A percentile compares a stretch with the other conserved stretches of the same genome.
Evolutionary conservation across 1,284 basidiomycete species (phyloP).

Genomic region (Cutaneotrichosporon sp.): DNA sequence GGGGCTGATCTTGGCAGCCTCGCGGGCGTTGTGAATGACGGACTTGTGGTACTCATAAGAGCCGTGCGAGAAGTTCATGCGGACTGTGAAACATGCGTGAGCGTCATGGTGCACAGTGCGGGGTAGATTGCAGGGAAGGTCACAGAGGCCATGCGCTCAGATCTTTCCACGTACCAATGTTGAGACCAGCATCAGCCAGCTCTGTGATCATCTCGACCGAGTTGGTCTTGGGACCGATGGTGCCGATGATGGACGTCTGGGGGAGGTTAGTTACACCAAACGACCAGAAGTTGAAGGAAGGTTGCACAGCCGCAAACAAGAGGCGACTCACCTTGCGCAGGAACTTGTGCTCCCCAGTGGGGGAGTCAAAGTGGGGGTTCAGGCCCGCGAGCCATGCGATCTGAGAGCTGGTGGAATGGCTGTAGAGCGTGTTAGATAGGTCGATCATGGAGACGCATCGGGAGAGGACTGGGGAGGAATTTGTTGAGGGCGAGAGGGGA

Average conservation of each 20-base stretch:
- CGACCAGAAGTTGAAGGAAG: conserved; percentile 14
- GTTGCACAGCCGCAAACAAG: conserved; percentile 1
- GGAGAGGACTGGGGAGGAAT: conserved; percentile 12
- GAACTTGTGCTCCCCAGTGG: conserved; percentile 71
- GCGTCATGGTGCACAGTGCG: conserved; percentile 1
- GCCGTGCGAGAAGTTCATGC: conserved; percentile 98
- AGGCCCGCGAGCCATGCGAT: conserved; percentile 87
- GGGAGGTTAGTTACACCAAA: not conserved
- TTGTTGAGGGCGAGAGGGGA: conserved; percentile 6
- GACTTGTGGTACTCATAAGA: conserved; percentile 96
- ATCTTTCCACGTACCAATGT: conserved; percentile 70
- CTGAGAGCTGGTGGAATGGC: conserved; percentile 55
- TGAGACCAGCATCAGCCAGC: conserved; percentile 84
- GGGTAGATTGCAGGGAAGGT: not conserved
- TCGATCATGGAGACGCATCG: conserved; percentile 18
- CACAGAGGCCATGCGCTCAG: conserved; percentile 1
- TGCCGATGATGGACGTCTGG: conserved; percentile 93
- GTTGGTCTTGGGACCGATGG: conserved; percentile 95
- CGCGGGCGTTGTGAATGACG: conserved; percentile 92
- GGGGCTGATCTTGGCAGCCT: conserved; percentile 69
- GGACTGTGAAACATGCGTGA: conserved; percentile 60
- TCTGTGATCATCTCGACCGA: conserved; percentile 76
- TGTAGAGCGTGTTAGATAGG: conserved; percentile 16
- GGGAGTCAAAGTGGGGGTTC: conserved; percentile 67
- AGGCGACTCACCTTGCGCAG: conserved; percentile 72